Evolutionary conservation across 768 basidiomycete genomes (phyloP).

Genomic region (Mycena amicta): DNA sequence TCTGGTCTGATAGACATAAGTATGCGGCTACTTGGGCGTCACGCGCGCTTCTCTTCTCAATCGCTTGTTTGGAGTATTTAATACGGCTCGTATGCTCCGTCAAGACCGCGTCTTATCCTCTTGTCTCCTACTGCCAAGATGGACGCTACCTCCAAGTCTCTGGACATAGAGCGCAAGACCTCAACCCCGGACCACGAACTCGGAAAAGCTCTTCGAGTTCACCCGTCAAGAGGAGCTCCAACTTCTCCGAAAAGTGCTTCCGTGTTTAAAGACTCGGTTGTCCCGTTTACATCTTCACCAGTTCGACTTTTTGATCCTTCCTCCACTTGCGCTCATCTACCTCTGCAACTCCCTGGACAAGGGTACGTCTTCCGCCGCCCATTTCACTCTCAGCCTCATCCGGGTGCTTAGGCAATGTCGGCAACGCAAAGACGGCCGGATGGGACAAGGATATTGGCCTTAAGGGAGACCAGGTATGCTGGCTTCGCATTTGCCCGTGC

Average conservation of each 20-base stretch:
- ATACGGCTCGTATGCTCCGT: constrained; percentile 6
- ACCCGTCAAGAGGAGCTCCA: constrained; percentile 21
- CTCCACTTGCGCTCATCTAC: constrained; percentile 49
- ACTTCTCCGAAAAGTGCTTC: constrained; percentile 45
- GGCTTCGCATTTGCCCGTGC: not conserved
- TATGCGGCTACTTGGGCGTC: too few species aligned
- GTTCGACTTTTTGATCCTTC: constrained; percentile 46
- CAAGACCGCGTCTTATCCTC: constrained; percentile 12
- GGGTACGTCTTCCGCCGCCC: too few species aligned
- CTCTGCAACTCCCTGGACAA: constrained; percentile 53
- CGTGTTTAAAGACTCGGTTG: constrained; percentile 33
- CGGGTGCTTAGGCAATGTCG: constrained; percentile 45
- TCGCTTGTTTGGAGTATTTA: not conserved
- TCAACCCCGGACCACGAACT: constrained; percentile 2
- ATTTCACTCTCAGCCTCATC: too few species aligned
- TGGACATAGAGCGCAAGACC: constrained; percentile 20
- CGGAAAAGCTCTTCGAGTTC: constrained; percentile 11
- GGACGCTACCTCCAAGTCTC: constrained; percentile 10
- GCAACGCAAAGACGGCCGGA: constrained; percentile 54
- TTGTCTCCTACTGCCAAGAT: constrained; percentile 7
- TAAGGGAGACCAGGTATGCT: constrained; percentile 45
- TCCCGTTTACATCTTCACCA: constrained; percentile 11
- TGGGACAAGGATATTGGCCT: constrained; percentile 44
- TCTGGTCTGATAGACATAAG: not conserved
- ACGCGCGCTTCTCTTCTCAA: not conserved